Evolutionary conservation across 345 rosid species (phyloP).

Genomic region (Hibiscus trionum): DNA sequence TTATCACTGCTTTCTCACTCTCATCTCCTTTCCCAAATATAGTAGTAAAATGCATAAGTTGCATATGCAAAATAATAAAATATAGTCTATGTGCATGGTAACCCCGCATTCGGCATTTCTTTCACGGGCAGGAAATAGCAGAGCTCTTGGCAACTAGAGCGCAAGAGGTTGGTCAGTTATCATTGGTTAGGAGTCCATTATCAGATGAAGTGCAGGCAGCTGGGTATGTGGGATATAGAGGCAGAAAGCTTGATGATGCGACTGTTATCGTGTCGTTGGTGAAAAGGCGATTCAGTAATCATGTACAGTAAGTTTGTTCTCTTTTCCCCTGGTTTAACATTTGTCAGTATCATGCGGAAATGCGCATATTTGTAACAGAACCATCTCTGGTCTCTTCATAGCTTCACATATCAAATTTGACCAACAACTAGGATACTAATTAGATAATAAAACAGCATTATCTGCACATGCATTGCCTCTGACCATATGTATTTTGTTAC

Average conservation of each 20-base stretch:
- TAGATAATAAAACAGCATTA: not conserved
- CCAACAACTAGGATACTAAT: not conserved
- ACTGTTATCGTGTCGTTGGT: slow-evolving; percentile 3
- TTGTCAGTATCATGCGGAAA: not conserved
- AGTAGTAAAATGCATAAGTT: not conserved
- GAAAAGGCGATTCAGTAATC: not conserved
- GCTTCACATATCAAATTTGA: not conserved
- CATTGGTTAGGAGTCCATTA: not conserved
- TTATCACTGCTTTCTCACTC: not conserved
- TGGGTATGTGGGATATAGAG: slow-evolving; percentile 9
- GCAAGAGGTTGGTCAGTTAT: slow-evolving; percentile 39
- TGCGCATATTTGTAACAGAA: not conserved
- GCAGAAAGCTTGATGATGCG: slow-evolving; percentile 1
- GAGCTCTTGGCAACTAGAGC: slow-evolving; percentile 48
- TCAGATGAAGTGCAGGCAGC: slow-evolving; percentile 11
- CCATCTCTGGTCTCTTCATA: not conserved
- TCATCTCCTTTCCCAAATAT: not conserved
- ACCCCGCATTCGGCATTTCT: not conserved
- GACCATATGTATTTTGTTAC: not conserved
- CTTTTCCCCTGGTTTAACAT: no score
- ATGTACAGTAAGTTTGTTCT: no score
- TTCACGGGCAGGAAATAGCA: slow-evolving; percentile 46
- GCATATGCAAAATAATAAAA: not conserved
- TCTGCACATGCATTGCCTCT: slow-evolving; percentile 1
- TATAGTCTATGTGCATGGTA: not conserved